Conservation (phyloP, 2,329 filamentous ascomycete species). For the Diaporthe sp. region DNA sequence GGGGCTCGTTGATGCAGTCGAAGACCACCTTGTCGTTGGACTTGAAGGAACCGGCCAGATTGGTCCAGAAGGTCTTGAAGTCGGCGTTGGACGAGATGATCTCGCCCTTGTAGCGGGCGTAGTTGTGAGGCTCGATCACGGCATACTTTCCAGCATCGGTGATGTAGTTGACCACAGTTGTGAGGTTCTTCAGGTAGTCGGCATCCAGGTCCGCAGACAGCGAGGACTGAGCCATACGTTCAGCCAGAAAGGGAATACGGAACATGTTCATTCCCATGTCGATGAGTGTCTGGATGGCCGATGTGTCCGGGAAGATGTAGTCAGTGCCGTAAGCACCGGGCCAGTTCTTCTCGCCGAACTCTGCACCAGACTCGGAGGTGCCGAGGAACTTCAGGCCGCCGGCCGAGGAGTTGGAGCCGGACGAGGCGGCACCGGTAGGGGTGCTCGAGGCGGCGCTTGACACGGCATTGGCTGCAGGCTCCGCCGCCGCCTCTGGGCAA, state of each 20-base stretch:
- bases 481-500: not conserved
- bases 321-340: conserved; percentile 69
- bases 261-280: conserved; percentile 50
- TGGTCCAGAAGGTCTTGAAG: conserved; percentile 69
- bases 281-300: conserved; percentile 61
- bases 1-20: conserved; percentile 75
- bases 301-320: conserved; percentile 70
- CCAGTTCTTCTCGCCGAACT: conserved; percentile 68
- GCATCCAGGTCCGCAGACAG: conserved; percentile 50
- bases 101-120: conserved; percentile 62
- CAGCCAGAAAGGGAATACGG: conserved; percentile 34
- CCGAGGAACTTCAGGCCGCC: conserved; percentile 41
- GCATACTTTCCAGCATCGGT: conserved; percentile 45
- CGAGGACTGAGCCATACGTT: conserved; percentile 31
- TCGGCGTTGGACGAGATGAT: conserved; percentile 63
- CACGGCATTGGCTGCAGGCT: not conserved
- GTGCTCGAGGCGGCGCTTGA: conserved; percentile 4
- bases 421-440: conserved; percentile 21
- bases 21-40: conserved; percentile 68
- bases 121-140: conserved; percentile 69
- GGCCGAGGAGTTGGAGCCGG: conserved; percentile 27
- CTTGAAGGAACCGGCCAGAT: conserved; percentile 63
- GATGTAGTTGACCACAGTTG: conserved; percentile 44
- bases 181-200: conserved; percentile 52
- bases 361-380: conserved; percentile 63